Evolutionary conservation across 352 stramenopile species (phyloP).

Genomic region (Phytophthora foliorum): DNA sequence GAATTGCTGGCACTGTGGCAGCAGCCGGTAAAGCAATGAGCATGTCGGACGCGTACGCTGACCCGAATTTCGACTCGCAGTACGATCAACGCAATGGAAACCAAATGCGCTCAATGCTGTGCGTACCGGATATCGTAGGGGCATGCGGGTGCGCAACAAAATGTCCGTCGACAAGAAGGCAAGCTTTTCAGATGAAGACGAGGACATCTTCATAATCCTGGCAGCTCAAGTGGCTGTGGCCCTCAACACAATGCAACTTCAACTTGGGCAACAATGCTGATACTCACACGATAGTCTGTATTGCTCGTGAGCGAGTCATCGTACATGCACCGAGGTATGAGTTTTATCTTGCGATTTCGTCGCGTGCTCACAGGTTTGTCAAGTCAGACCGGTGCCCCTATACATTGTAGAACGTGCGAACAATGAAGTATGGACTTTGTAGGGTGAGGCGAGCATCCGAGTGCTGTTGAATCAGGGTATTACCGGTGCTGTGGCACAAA

Average conservation of each 20-base stretch:
- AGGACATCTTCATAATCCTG: slow-evolving; percentile 90
- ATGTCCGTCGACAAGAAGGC: slow-evolving; percentile 60
- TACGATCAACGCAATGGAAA: slow-evolving; percentile 94
- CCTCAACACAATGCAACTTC: too few relatives aligned
- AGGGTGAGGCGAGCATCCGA: slow-evolving; percentile 91
- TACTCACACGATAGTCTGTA: slow-evolving; percentile 65
- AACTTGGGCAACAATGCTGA: slow-evolving; percentile 92
- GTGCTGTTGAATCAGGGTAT: slow-evolving; percentile 89
- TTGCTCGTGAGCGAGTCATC: slow-evolving; percentile 74
- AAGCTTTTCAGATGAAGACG: slow-evolving; percentile 86
- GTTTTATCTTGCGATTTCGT: slow-evolving; percentile 91
- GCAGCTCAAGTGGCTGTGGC: slow-evolving; percentile 87
- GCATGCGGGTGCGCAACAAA: slow-evolving; percentile 93
- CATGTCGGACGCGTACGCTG: slow-evolving; percentile 93
- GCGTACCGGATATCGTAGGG: slow-evolving; percentile 88
- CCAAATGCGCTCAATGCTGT: slow-evolving; percentile 93
- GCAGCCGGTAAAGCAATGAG: slow-evolving; percentile 85
- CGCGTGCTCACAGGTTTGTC: slow-evolving; percentile 86
- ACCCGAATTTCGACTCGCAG: slow-evolving; percentile 93
- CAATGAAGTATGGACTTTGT: slow-evolving; percentile 92
- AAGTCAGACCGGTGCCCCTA: slow-evolving; percentile 92
- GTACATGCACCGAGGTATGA: slow-evolving; percentile 91
- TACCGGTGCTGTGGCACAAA: slow-evolving; percentile 74
- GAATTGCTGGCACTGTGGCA: slow-evolving; percentile 91
- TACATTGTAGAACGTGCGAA: slow-evolving; percentile 94